Base-by-base conservation (phyloP, 2,329 filamentous ascomycete genomes). In the Zasmidium citrigriseum region DNA sequence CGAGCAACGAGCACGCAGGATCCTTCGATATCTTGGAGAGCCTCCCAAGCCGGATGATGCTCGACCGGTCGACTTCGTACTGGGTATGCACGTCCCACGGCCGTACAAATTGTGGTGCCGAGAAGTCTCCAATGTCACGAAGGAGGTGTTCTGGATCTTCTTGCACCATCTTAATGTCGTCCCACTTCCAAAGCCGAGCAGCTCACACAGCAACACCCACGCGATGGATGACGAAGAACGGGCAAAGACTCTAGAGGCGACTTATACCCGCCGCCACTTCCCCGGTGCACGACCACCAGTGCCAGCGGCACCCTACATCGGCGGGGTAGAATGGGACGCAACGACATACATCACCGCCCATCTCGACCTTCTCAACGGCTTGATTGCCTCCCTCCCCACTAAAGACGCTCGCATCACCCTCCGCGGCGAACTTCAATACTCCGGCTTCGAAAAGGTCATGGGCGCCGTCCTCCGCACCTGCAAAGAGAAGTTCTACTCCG, bases 111-210 rank as follows among this genome's bases (percentile, higher is more conserved):
- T 96, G 2, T 99, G 93, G 93, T 91, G 89, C 76, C 95, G 93
- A 74, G 95, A 99, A 76, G 86, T 93, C 18, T 88, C 88, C 59
- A 93, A 90, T 68, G 93, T 98, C 49, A 96, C 93, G 45, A 97
- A 97, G 75, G 93, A 99, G 74, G 93, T 98, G 24, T 99, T 99
- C 73, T 99, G 93, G 93, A 98, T 98, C 72, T 99, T 98, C 78
- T 82, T 98, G 54, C 93, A 98, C 75, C 90, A 96, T 67, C 81
- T 96, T 58, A 98, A 98, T 68, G 88, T 97, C 47, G 84, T 98
- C 38, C 83, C 91, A 21, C 75, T 90, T 29, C 84, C 87, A 1
- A 61, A 69, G 60, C 22, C 66, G 41, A 46, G 58, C 48, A 65
- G 53, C 55, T 58, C 55, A 12, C 59, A 27, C 66, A 76, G 55